Conservation (phyloP, 2,329 filamentous ascomycete genomes). For the Leptographium procerum region DNA sequence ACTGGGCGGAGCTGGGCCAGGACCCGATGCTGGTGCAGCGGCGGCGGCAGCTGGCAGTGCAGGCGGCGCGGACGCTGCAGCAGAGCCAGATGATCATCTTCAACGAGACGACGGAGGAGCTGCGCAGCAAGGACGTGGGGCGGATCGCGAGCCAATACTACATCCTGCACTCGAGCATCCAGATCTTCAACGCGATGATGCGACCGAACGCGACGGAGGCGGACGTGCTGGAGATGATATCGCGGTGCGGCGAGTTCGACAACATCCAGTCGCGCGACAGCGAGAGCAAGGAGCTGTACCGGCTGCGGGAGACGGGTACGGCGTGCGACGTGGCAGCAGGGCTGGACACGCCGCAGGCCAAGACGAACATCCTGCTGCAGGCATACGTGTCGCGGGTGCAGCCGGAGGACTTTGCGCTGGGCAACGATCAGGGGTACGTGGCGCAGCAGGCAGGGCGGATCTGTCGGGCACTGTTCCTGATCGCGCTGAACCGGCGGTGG, state of each 20-base stretch:
- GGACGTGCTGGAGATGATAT: constrained; percentile 91
- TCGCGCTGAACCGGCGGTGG: constrained; percentile 89
- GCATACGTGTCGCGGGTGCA: constrained; percentile 83
- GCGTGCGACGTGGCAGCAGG: constrained; percentile 71
- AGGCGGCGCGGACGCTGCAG: constrained; percentile 78
- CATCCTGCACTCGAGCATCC: constrained; percentile 82
- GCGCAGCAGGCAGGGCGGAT: constrained; percentile 93
- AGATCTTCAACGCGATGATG: constrained; percentile 97
- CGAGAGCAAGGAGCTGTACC: constrained; percentile 76
- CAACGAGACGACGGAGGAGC: constrained; percentile 86
- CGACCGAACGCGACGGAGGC: constrained; percentile 72
- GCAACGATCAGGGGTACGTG: constrained; percentile 88
- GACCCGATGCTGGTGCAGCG: constrained; percentile 81
- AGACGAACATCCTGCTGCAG: constrained; percentile 92
- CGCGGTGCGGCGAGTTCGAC: constrained; percentile 95
- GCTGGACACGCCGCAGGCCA: constrained; percentile 64
- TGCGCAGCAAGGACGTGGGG: constrained; percentile 88
- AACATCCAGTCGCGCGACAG: constrained; percentile 88
- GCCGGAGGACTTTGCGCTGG: constrained; percentile 84
- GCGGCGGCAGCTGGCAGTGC: constrained; percentile 73
- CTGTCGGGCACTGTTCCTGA: constrained; percentile 91
- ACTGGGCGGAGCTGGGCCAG: constrained; percentile 81
- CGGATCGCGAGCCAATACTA: constrained; percentile 97
- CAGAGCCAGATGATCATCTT: constrained; percentile 98
- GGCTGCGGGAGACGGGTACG: constrained; percentile 58